Base-by-base conservation (phyloP, 805 yeast genomes). In the Ogataea henricii region DNA sequence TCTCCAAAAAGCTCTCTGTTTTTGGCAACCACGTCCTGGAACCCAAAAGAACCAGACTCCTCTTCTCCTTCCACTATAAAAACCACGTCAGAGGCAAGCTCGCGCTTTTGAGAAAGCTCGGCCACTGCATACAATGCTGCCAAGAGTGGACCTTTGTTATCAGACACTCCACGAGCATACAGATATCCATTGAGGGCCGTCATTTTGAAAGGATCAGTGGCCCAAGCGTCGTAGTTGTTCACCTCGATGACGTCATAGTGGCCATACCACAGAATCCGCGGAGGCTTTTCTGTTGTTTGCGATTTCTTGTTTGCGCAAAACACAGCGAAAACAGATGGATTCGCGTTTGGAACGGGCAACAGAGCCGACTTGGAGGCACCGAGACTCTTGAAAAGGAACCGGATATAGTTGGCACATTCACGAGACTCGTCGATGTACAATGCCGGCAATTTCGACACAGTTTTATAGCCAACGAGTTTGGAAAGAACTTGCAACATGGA, bases 201-300 rank as follows among this genome's bases (percentile, higher is more conserved):
- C 62, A 94, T 65, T 18, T 69, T 67, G 63, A 86, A 94, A 0
- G 98, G 98, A 52, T 85, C 83, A 0, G 94, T 79, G 7, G 72
- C 64, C 97, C 98, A 92, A 5, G 59, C 49, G 30, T 60, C 57
- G 25, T 73, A 73, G 43, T 75, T 76, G 27, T 79, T 78, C 0
- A 95, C 95, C 49, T 86, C 87, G 34, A 92, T 89, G 22, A 92
- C 97, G 67, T 92, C 99, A 63, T 94, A 92, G 71, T 92, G 99
- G 1, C 96, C 98, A 66, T 92, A 92, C 86, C 96, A 92, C 40
- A 92, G 65, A 4, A 89, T 74, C 47, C 87, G 71, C 39, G 81
- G 51, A 10, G 33, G 40, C 32, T 40, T 45, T 5, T 38, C 16
- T 4, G 33, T 14, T 34, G 48, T 40, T n/a, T 32, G 39, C 12